Evolutionary conservation across 148 eudicot species (phyloP), one percentile per base, ranked within the genome.

Genomic region (Arbutus unedo): DNA sequence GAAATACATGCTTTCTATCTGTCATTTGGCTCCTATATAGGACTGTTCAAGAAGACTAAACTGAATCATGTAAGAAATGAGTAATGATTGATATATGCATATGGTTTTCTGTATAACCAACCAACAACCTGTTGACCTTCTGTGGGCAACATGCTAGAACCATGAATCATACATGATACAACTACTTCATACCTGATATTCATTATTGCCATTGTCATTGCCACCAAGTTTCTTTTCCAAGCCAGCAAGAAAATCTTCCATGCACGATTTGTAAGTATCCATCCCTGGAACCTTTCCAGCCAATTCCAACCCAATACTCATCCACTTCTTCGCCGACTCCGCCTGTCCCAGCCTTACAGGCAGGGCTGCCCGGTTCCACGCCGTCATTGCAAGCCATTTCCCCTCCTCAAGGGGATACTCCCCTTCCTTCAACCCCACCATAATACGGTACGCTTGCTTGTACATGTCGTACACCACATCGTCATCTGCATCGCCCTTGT

Each of bases 301-400:
- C 84, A 94, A 62, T 76, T 96, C 99, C 89, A 92, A 74, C 50
- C 94, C 99, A 75, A 94, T 67, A 78, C 18, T 86, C 96, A 94
- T 93, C 99, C 99, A 96, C 87, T 91, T 96, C 82, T 68, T 96
- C 16, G 97, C 94, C 23, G 84, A 86, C 56, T 89, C 94, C 51
- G 77, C 83, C 82, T 90, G 90, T 41, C 97, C 97, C 85, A 94
- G 78, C 88, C 93, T 91, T 78, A 85, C 85, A 0, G 95, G 93
- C 8, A 93, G 84, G 79, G 96, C 91, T 81, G 97, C 99, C 54
- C 99, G 89, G 86, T 96, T 96, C 99, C 99, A 96, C 10, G 98
- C 95, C 53, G 99, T 92, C 86, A 89, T 92, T 59, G 95, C 93
- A 51, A 96, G 96, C 99, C 99, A 96, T 83, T 96, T 96, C 70